These are phyloP conservation scores for Aspergillus sclerotialis DNA, from an alignment of 2,329 filamentous ascomycete genomes.

Conservation along the genomic window DNA sequence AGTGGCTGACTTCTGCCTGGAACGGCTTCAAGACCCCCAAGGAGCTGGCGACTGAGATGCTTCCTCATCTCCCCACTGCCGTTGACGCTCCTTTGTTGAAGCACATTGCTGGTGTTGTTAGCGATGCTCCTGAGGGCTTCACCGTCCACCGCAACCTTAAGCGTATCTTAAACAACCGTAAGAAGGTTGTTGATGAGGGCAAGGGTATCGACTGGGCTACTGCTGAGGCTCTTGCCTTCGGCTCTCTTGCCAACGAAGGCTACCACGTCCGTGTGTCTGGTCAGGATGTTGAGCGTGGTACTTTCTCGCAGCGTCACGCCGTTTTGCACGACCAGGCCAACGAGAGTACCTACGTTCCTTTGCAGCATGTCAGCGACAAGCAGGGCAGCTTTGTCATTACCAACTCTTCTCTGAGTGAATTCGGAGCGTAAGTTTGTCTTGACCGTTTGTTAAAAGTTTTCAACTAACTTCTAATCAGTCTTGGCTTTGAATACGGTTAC, in stretches of 20 bases:
- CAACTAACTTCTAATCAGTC: constrained; percentile 57
- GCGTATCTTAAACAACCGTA: constrained; percentile 82
- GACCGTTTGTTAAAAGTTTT: neutral
- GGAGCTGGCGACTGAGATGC: constrained; percentile 86
- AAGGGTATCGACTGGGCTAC: constrained; percentile 97
- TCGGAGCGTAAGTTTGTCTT: constrained; percentile 48
- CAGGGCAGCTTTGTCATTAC: constrained; percentile 95
- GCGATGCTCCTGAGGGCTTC: constrained; percentile 75
- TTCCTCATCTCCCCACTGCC: constrained; percentile 83
- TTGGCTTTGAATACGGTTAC: constrained; percentile 98
- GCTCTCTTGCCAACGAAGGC: constrained; percentile 81
- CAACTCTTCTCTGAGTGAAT: constrained; percentile 81
- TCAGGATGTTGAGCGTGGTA: constrained; percentile 98
- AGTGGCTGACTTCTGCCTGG: constrained; percentile 98
- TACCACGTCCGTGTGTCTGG: constrained; percentile 97
- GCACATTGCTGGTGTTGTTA: constrained; percentile 76
- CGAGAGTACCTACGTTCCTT: constrained; percentile 85
- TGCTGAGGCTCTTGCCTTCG: constrained; percentile 91
- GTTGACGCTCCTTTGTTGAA: constrained; percentile 67
- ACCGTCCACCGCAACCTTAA: constrained; percentile 90
- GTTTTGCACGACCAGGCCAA: constrained; percentile 97
- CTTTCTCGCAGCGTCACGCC: constrained; percentile 95
- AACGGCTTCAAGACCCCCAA: constrained; percentile 99
- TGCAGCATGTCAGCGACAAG: constrained; percentile 81
- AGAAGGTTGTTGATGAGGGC: constrained; percentile 87